These are phyloP conservation scores for Rhododendron vialii DNA, from an alignment of 148 eudicot species.

Conservation along the genomic window DNA sequence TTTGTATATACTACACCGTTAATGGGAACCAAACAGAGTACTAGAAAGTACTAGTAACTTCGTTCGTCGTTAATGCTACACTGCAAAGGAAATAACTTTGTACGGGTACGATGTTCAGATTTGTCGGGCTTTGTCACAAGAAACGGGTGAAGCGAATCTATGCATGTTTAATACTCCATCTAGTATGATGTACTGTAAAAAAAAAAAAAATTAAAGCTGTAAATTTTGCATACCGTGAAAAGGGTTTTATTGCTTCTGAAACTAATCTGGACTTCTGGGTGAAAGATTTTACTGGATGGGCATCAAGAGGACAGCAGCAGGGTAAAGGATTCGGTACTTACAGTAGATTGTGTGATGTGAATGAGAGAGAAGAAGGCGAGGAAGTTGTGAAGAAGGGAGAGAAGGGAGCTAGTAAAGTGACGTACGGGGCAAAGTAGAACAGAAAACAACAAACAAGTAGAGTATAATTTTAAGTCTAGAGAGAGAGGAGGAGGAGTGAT, in stretches of 20 bases:
- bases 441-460: neutral
- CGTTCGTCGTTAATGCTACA: neutral
- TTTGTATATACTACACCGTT: neutral
- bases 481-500: neutral
- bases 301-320: neutral
- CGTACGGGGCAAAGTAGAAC: neutral
- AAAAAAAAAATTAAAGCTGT: neutral
- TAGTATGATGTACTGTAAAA: neutral
- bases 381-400: neutral
- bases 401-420: slow-evolving; percentile 11
- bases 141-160: slow-evolving; percentile 15
- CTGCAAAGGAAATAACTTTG: neutral
- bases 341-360: neutral
- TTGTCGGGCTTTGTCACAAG: slow-evolving; percentile 47
- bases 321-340: neutral
- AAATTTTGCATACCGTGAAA: neutral
- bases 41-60: neutral
- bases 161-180: neutral
- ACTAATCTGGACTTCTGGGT: neutral
- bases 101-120: slow-evolving; percentile 40
- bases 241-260: neutral
- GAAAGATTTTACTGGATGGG: neutral
- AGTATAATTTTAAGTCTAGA: neutral
- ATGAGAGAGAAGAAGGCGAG: neutral
- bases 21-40: neutral